phyloP scores from a whole-genome alignment of 495 filamentous ascomycete genomes.

The Penicillium antarcticum region DNA sequence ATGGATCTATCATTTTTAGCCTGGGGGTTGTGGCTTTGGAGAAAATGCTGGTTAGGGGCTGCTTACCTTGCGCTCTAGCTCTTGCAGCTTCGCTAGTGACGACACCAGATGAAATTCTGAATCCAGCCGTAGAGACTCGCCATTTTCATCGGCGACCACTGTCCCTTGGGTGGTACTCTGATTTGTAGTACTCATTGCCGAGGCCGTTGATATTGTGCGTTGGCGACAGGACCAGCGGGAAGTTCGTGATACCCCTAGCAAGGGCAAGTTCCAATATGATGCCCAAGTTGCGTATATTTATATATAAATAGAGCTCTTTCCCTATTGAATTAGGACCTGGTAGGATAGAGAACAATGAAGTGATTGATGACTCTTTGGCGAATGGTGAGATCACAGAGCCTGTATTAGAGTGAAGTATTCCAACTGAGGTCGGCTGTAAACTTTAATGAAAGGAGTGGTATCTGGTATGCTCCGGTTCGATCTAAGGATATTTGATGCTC shows the following conservation, averaged over 20 bases:
- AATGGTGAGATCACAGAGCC: background rate
- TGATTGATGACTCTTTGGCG: background rate
- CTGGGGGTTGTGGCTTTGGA: background rate
- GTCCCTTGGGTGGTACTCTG: background rate
- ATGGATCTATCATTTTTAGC: slow-evolving; percentile 33
- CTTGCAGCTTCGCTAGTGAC: slow-evolving; percentile 42
- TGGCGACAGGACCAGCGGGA: background rate
- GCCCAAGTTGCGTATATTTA: background rate
- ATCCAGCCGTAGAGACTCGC: slow-evolving; percentile 8
- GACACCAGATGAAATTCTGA: slow-evolving; percentile 41
- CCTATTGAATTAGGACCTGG: background rate
- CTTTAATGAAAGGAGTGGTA: no score
- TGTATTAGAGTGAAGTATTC: background rate
- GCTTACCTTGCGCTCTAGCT: slow-evolving; percentile 37
- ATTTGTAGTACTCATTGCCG: background rate
- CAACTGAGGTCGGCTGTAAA: no score
- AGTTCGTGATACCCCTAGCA: background rate
- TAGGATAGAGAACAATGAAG: background rate
- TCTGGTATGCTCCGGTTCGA: no score
- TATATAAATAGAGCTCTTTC: background rate
- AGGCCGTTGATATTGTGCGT: background rate
- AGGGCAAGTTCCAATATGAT: no score
- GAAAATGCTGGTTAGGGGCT: background rate
- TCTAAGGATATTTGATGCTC: background rate
- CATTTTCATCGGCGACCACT: background rate